Evolutionary conservation across 306 rosid species (phyloP).

Genomic region (Aeschynomene evenia): DNA sequence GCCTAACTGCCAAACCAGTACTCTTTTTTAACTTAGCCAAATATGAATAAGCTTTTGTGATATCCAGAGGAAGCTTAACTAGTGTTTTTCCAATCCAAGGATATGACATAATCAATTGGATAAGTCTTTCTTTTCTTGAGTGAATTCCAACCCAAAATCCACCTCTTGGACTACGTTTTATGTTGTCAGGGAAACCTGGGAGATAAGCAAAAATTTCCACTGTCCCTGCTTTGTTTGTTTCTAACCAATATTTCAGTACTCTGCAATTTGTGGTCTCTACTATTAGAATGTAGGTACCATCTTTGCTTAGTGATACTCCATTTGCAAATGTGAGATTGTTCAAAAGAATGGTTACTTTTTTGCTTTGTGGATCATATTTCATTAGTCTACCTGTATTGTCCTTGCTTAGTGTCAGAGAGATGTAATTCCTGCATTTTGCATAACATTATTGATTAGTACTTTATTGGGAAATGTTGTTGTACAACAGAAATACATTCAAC

Average conservation of each 20-base stretch:
- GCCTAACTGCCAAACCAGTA: slow-evolving; percentile 55
- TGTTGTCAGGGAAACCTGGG: slow-evolving; percentile 85
- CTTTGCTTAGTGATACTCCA: slow-evolving; percentile 64
- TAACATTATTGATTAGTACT: too few relatives aligned
- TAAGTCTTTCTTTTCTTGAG: slow-evolving; percentile 41
- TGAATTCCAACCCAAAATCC: slow-evolving; percentile 82
- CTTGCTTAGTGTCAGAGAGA: slow-evolving; percentile 50
- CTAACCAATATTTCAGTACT: slow-evolving; percentile 65
- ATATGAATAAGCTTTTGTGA: slow-evolving; percentile 40
- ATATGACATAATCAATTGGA: slow-evolving; percentile 45
- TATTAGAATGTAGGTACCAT: slow-evolving; percentile 51
- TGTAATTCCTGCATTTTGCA: slow-evolving; percentile 52
- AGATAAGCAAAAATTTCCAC: slow-evolving; percentile 50
- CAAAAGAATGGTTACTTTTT: slow-evolving; percentile 44
- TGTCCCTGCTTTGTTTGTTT: slow-evolving; percentile 50
- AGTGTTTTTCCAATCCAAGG: slow-evolving; percentile 52
- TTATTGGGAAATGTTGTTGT: too few relatives aligned
- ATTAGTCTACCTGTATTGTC: slow-evolving; percentile 66
- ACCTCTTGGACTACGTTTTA: slow-evolving; percentile 65
- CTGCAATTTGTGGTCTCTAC: slow-evolving; percentile 60
- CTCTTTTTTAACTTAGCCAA: slow-evolving; percentile 48
- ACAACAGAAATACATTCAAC: too few relatives aligned
- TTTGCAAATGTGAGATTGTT: slow-evolving; percentile 64
- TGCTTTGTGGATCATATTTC: slow-evolving; percentile 61
- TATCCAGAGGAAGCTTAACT: slow-evolving; percentile 51